phyloP scores from a whole-genome alignment of 1,284 basidiomycete genomes.

The Earliella scabrosa region DNA sequence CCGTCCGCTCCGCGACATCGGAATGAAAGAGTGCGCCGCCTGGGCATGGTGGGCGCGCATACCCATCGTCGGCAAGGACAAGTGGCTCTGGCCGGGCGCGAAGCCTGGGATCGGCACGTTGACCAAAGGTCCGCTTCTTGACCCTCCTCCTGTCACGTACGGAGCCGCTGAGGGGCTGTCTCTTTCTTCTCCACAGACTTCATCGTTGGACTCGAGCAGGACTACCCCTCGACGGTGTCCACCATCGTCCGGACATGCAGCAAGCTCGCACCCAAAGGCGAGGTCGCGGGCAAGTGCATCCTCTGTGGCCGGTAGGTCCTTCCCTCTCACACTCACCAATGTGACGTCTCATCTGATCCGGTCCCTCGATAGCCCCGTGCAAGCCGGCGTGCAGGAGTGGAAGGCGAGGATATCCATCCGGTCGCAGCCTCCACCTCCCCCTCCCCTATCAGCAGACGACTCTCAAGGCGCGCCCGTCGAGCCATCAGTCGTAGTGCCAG shows the following conservation, averaged over 20 bases:
- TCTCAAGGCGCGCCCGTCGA: neutral
- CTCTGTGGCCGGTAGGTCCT: constrained; percentile 73
- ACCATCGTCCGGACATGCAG: constrained; percentile 85
- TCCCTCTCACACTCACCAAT: neutral
- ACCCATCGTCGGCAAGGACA: constrained; percentile 54
- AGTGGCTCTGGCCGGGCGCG: constrained; percentile 46
- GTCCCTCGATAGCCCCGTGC: constrained; percentile 28
- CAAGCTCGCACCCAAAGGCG: constrained; percentile 78
- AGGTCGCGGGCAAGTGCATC: constrained; percentile 55
- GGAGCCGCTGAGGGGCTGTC: too few species aligned
- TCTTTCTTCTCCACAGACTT: constrained; percentile 70
- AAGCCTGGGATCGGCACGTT: constrained; percentile 69
- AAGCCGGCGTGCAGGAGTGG: constrained; percentile 27
- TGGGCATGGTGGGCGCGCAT: constrained; percentile 77
- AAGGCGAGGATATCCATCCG: constrained; percentile 29
- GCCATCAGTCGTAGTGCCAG: neutral
- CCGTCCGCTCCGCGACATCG: constrained; percentile 77
- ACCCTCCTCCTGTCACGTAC: neutral
- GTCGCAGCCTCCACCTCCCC: constrained; percentile 3
- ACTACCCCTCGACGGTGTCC: constrained; percentile 90
- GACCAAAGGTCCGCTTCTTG: constrained; percentile 64
- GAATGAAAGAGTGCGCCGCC: constrained; percentile 80
- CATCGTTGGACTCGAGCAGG: constrained; percentile 77
- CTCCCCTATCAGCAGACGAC: neutral
- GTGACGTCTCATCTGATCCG: too few species aligned